These are phyloP conservation scores for Sesbania bispinosa DNA, from an alignment of 306 rosid species.

Conservation along the genomic window DNA sequence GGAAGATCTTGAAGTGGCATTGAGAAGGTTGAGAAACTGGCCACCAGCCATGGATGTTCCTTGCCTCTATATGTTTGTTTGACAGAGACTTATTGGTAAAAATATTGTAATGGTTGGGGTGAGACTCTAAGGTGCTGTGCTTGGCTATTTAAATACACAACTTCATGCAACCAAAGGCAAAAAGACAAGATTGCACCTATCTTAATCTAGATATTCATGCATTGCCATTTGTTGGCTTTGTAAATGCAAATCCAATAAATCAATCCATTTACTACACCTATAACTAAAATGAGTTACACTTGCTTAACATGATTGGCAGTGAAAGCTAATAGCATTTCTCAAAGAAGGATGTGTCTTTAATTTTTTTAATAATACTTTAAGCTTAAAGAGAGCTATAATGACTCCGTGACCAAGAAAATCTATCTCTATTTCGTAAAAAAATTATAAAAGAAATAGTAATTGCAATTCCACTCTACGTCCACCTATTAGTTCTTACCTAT, in stretches of 20 bases:
- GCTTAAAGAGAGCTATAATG: no score
- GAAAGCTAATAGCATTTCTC: not conserved
- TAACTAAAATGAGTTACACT: not conserved
- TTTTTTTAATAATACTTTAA: not conserved
- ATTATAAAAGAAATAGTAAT: no score
- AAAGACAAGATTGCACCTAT: constrained; percentile 17
- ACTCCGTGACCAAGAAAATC: no score
- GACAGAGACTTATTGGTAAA: not conserved
- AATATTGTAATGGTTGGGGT: not conserved
- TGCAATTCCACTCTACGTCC: no score
- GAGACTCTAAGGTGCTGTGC: not conserved
- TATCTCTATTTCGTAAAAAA: no score
- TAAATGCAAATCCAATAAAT: not conserved
- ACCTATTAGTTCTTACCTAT: no score
- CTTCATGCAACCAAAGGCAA: not conserved
- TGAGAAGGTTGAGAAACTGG: constrained; percentile 22
- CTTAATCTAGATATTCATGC: not conserved
- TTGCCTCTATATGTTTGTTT: not conserved
- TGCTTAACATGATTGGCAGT: not conserved
- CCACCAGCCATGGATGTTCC: constrained; percentile 22
- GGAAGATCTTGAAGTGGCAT: constrained; percentile 27
- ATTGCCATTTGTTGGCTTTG: not conserved
- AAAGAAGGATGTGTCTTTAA: not conserved
- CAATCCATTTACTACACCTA: no score
- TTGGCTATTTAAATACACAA: not conserved